Conservation (phyloP, 768 basidiomycete species). For the Lepiota subincarnata region DNA sequence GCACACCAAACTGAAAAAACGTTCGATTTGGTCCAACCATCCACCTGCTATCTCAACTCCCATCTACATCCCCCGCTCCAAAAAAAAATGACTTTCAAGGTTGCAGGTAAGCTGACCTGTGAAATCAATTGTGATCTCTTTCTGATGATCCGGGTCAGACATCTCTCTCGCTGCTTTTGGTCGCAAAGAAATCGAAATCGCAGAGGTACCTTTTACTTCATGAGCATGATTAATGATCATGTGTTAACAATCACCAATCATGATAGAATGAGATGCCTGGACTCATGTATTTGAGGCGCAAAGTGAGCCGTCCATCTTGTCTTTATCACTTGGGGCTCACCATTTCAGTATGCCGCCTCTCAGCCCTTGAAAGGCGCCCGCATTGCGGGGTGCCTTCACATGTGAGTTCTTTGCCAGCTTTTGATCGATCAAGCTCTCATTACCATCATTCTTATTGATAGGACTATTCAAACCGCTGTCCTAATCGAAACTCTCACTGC, state of each 20-base stretch:
- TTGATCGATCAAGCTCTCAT: not conserved
- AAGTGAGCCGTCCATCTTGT: conserved; percentile 45
- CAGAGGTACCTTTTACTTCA: conserved; percentile 62
- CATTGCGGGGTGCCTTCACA: conserved; percentile 76
- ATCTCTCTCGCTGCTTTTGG: conserved; percentile 98
- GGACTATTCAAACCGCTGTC: conserved; percentile 98
- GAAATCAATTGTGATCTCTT: conserved; percentile 1
- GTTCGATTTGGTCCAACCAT: conserved; percentile 25
- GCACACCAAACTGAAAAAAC: conserved; percentile 28
- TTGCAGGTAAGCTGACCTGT: conserved; percentile 57
- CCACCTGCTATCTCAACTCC: conserved; percentile 16
- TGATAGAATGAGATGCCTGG: conserved; percentile 89
- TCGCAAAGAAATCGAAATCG: conserved; percentile 99
- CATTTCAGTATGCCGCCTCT: conserved; percentile 63
- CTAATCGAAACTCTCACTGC: conserved; percentile 96
- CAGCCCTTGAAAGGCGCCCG: conserved; percentile 93
- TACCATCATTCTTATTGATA: conserved; percentile 25
- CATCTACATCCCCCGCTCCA: conserved; percentile 20
- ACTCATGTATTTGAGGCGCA: conserved; percentile 87
- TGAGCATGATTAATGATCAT: conserved; percentile 7
- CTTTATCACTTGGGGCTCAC: not conserved
- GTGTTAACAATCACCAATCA: conserved; percentile 15
- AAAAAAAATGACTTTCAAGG: conserved; percentile 79
- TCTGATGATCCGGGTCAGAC: conserved; percentile 40
- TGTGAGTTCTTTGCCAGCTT: conserved; percentile 6